These are phyloP conservation scores for Chlorophyllum brunneum DNA, from an alignment of 768 basidiomycete genomes.

Conservation along the genomic window DNA sequence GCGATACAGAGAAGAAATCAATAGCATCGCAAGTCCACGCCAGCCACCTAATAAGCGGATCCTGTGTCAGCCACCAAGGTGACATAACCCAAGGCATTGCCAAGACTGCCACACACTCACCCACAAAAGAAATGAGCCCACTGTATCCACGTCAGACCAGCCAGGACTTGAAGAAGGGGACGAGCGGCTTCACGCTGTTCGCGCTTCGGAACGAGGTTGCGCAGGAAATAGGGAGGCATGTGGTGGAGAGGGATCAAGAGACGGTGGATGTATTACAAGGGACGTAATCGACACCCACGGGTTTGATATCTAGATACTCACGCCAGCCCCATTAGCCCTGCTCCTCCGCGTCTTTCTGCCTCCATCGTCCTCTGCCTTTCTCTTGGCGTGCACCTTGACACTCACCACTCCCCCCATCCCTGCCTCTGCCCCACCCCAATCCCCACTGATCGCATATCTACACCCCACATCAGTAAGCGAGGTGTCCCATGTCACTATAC, in stretches of 20 bases:
- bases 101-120: conserved; percentile 31
- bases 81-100: not conserved
- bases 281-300: conserved; percentile 5
- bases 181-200: conserved; percentile 34
- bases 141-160: conserved; percentile 45
- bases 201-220: conserved; percentile 44
- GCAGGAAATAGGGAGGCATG: conserved; percentile 50
- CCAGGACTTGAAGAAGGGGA: conserved; percentile 41
- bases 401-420: conserved; percentile 75
- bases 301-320: not conserved
- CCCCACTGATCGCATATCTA: conserved; percentile 79
- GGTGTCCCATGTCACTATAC: conserved; percentile 24
- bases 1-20: conserved; percentile 80
- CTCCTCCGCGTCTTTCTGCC: conserved; percentile 45
- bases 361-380: conserved; percentile 43
- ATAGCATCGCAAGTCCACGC: conserved; percentile 87
- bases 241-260: not conserved
- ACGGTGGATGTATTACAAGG: not conserved
- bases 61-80: not conserved
- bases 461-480: conserved; percentile 12
- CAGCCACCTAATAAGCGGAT: conserved; percentile 52
- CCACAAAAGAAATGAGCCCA: conserved; percentile 59
- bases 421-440: conserved; percentile 74
- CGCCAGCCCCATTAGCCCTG: no score
- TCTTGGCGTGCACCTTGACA: conserved; percentile 58